Conservation (phyloP, 2,329 filamentous ascomycete species). For the Diplodia scrobiculata region DNA sequence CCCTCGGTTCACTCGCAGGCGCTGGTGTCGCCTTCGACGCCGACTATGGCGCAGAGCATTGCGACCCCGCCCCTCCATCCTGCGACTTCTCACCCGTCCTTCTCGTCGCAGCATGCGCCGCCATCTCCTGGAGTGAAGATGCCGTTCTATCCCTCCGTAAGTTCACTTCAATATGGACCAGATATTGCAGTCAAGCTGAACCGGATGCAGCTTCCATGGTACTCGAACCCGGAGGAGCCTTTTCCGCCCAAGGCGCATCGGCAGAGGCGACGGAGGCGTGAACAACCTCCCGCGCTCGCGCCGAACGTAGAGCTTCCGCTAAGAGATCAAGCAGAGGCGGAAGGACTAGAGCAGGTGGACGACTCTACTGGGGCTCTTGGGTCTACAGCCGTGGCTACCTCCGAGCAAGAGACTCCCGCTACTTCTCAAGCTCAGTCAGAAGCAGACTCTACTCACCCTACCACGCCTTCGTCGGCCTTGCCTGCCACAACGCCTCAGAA, state of each 20-base stretch:
- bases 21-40: conserved; percentile 40
- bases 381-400: conserved; percentile 50
- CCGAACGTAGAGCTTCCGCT: conserved; percentile 55
- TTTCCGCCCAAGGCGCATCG: conserved; percentile 58
- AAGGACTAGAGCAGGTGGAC: conserved; percentile 41
- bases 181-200: neutral
- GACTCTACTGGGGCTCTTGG: conserved; percentile 46
- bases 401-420: conserved; percentile 58
- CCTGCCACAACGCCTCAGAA: conserved; percentile 39
- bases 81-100: conserved; percentile 33
- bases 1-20: conserved; percentile 43
- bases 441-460: conserved; percentile 57
- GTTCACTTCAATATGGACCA: conserved; percentile 30
- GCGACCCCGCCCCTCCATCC: conserved; percentile 38
- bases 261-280: conserved; percentile 49
- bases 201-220: conserved; percentile 58
- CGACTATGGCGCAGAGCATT: conserved; percentile 38
- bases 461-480: conserved; percentile 58
- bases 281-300: conserved; percentile 44
- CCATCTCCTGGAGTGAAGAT: conserved; percentile 38
- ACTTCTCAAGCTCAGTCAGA: conserved; percentile 63
- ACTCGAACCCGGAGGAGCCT: conserved; percentile 57
- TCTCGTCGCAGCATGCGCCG: conserved; percentile 35
- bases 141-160: conserved; percentile 56
- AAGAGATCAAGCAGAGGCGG: conserved; percentile 43